Evolutionary conservation across 169 alveolate species (phyloP), one percentile per base, ranked within the genome.

Genomic region (Besnoitia besnoiti): DNA sequence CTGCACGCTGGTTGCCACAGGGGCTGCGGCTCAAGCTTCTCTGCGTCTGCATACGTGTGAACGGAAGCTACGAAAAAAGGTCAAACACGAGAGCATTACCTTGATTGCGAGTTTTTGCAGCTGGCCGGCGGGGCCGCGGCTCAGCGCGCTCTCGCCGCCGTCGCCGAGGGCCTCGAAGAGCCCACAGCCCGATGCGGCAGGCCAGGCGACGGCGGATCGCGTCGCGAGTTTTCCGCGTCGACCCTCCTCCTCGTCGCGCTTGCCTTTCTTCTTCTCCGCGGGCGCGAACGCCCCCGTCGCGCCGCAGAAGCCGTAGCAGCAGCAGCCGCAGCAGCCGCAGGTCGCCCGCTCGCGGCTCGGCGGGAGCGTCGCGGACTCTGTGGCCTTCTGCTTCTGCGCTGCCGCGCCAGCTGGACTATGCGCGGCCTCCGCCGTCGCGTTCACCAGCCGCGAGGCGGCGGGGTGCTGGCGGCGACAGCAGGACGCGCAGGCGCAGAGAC

Each of bases 281-380:
- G 39, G 44, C 46, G 47, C 12, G 21, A 42, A 37, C 42, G 80
- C 40, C 12, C n/a, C 80, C 24, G 46, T 10, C 10, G 80, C 80
- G 80, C 44, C 8, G 42, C 44, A 14, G 44, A 24, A 8, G 77
- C 77, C 14, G 77, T 30, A 2, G 80, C 80, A 5, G 80, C 80
- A 55, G 67, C 12, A 67, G 44, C 80, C 80, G 80, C 80, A 35
- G 44, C 46, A 33, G 80, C 46, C 80, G 67, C 67, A 55, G 67
- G 33, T 19, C 2, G 80, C 19, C 39, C 12, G 1, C 44, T 35
- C 46, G 39, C 8, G 4, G 80, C 80, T 1, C 46, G 39, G 47
- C 42, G 44, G 12, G 14, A 42, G 24, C 42, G 80, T 67, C 42
- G 80, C 8, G n/a, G n/a, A n/a, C n/a, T n/a, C n/a, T n/a, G n/a